Percentiles rank a stretch among this genome's conserved stretches.
Evolutionary conservation across 2,329 filamentous ascomycete species (phyloP).

Genomic region (Pseudohalonectria lignicola): DNA sequence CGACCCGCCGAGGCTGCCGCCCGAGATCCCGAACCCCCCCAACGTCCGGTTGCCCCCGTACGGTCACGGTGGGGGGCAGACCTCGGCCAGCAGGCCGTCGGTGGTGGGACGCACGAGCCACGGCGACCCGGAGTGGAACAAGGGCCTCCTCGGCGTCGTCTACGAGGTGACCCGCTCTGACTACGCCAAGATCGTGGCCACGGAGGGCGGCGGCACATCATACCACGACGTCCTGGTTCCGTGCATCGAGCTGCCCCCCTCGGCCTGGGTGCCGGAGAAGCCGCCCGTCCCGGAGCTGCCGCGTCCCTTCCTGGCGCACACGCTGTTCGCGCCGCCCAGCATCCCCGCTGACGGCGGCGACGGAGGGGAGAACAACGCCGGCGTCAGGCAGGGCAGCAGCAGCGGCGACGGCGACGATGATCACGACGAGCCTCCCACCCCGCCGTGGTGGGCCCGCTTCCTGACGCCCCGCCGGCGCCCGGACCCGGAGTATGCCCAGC

Average conservation of each 20-base stretch:
- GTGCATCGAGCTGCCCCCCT: slow-evolving; percentile 57
- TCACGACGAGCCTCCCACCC: slow-evolving; percentile 6
- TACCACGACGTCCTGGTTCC: slow-evolving; percentile 77
- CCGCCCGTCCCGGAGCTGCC: slow-evolving; percentile 43
- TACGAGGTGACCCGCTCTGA: slow-evolving; percentile 84
- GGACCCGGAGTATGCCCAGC: slow-evolving; percentile 63
- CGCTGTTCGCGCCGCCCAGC: slow-evolving; percentile 60
- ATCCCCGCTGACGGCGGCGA: slow-evolving; percentile 12
- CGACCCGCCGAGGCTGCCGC: slow-evolving; percentile 4
- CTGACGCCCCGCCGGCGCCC: slow-evolving; percentile 40
- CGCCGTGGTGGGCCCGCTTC: slow-evolving; percentile 29
- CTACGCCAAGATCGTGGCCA: slow-evolving; percentile 77
- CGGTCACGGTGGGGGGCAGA: slow-evolving; percentile 1
- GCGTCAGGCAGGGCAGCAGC: background rate
- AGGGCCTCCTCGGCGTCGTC: slow-evolving; percentile 82
- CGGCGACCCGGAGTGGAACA: slow-evolving; percentile 55
- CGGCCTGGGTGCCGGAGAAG: slow-evolving; percentile 49
- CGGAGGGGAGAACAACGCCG: background rate
- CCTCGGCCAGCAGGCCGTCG: too few species aligned
- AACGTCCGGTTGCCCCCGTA: slow-evolving; percentile 3
- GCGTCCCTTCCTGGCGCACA: slow-evolving; percentile 69
- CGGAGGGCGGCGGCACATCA: slow-evolving; percentile 76
- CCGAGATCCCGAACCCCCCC: slow-evolving; percentile 1
- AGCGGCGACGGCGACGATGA: slow-evolving; percentile 6
- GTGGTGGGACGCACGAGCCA: slow-evolving; percentile 24